Base-by-base conservation (phyloP, 139 green algal species). In the Eudorina sp. region DNA sequence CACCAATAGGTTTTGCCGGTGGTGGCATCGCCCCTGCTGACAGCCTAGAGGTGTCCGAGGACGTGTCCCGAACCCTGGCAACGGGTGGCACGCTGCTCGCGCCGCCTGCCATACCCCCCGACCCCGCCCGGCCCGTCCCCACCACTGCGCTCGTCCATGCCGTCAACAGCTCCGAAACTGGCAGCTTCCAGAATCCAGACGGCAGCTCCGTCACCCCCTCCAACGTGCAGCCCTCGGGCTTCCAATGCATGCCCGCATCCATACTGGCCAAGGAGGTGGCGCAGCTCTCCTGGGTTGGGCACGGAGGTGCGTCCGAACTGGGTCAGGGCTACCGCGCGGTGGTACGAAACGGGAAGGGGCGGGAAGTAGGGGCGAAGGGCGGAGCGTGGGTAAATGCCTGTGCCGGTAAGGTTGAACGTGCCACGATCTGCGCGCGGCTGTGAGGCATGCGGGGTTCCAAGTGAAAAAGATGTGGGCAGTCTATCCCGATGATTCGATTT, bases 261-360 rank as follows among this genome's bases (percentile, higher is more conserved):
- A 5, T 69, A 45, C 34, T 87, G 64, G 81, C 81, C 18, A 87
- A 87, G 64, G 81, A 87, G 81, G 81, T 87, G 21, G 81, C 81
- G 9, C 81, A 87, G 81, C 81, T 87, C 18, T 79, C 64, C 19
- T 87, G 81, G 81, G 81, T 87, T 1, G 81, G 81, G 14, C 81
- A 87, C 60, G 81, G 81, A 87, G 80, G 80, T 86, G n/a, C 3
- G 79, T 53, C n/a, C n/a, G n/a, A n/a, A n/a, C n/a, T n/a, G n/a
- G n/a, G n/a, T n/a, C n/a, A n/a, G n/a, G n/a, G n/a, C n/a, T n/a
- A n/a, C n/a, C n/a, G n/a, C n/a, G n/a, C n/a, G n/a, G n/a, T n/a
- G n/a, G n/a, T n/a, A n/a, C n/a, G n/a, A n/a, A n/a, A n/a, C n/a
- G n/a, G n/a, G n/a, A n/a, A n/a, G n/a, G n/a, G n/a, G n/a, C n/a